Evolutionary conservation across 2,329 filamentous ascomycete species (phyloP).

Genomic region (Diaporthe aspalathi): DNA sequence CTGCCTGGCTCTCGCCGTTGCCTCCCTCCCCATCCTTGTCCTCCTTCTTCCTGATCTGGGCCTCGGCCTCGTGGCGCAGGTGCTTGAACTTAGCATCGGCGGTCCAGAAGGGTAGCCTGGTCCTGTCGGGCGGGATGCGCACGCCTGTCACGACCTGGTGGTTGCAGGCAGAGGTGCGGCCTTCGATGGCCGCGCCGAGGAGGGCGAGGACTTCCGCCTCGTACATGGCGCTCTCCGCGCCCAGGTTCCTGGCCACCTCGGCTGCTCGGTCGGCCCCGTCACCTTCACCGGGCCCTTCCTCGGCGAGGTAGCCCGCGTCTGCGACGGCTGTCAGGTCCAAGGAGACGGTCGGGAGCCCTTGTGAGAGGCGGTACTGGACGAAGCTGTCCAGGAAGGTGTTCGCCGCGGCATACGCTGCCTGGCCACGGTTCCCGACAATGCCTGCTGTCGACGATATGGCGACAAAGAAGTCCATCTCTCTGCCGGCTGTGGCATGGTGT

Average conservation of each 20-base stretch:
- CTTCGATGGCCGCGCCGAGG: conserved; percentile 26
- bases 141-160: conserved; percentile 33
- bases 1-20: conserved; percentile 41
- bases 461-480: conserved; percentile 63
- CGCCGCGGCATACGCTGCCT: conserved; percentile 62
- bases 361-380: conserved; percentile 50
- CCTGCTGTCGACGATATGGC: conserved; percentile 64
- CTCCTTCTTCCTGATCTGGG: conserved; percentile 27
- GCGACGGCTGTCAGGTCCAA: conserved; percentile 65
- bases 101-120: conserved; percentile 62
- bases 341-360: conserved; percentile 52
- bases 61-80: conserved; percentile 56
- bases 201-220: conserved; percentile 59
- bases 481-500: conserved; percentile 55
- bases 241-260: conserved; percentile 55
- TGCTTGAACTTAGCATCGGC: conserved; percentile 65
- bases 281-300: conserved; percentile 57
- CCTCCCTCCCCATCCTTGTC: not conserved
- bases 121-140: conserved; percentile 27
- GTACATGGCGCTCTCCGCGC: conserved; percentile 57
- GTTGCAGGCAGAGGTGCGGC: conserved; percentile 46
- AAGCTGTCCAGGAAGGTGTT: conserved; percentile 56
- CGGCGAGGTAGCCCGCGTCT: conserved; percentile 61
- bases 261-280: conserved; percentile 60
- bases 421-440: conserved; percentile 63